Base-by-base conservation (phyloP, 1,284 basidiomycete genomes). In the Lentinula novae-zelandiae region DNA sequence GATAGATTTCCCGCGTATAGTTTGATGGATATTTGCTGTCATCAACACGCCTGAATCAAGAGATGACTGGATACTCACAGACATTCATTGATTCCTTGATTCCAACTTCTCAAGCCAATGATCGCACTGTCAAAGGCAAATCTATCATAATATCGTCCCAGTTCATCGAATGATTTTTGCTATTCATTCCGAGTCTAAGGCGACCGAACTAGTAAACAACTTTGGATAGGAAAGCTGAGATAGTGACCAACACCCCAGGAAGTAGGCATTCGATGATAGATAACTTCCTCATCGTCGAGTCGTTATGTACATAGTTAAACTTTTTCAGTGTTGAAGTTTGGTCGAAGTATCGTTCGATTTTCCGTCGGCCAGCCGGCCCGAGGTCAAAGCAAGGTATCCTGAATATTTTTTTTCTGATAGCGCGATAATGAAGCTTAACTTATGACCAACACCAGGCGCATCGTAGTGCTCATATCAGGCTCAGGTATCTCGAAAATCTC, bases 401-500 rank as follows among this genome's bases (percentile, higher is more conserved):
- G 8, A 13, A 10, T 34, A 10, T 34, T 50, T 50, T 50, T 50
- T 31, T n/a, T 8, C 10, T 27, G 3, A 27, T 27, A 27, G 15
- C 17, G 44, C 44, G 44, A 46, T 46, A 20, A 46, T 46, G 44
- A 46, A 46, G 8, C 20, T 46, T 15, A 22, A 46, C 17, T 46
- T 22, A 46, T 46, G 44, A 46, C 31, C 49, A 33, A 13, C 27
- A 50, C 67, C 61, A 72, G 71, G 57, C 74, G 71, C n/a, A 65
- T 82, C 33, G 76, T 75, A 36, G 80, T 82, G 17, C 76, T 82
- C 63, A 79, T 82, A 61, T 82, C 81, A 51, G 95, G 95, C 63
- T 94, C 92, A 78, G 95, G 94, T 92, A 67, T 66, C 9, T 50
- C 22, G 13, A 22, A 20, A 46, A 7, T 40, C 36, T 36, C 27